A percentile compares a stretch with the other conserved stretches of the same genome.
These are phyloP conservation scores for Venturia carpophila DNA, from an alignment of 2,329 filamentous ascomycete species.

Conservation along the genomic window DNA sequence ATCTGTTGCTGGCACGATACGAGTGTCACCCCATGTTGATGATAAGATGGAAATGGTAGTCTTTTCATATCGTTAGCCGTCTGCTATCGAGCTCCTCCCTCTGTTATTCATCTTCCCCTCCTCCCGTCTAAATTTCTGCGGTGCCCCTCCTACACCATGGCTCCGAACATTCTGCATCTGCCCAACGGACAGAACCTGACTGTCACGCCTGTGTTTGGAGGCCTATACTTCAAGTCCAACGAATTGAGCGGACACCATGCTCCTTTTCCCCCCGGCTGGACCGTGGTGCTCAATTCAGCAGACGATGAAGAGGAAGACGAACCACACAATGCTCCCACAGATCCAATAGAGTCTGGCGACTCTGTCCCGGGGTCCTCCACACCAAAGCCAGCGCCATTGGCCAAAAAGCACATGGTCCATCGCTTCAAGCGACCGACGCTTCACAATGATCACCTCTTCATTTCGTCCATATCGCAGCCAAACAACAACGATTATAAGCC, in stretches of 20 bases:
- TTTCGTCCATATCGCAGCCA: conserved; percentile 84
- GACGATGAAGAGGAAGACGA: conserved; percentile 33
- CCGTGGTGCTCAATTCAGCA: conserved; percentile 72
- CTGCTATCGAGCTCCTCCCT: background rate
- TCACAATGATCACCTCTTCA: conserved; percentile 73
- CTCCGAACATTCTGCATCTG: conserved; percentile 42
- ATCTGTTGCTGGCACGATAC: background rate
- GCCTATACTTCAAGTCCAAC: conserved; percentile 79
- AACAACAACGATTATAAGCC: conserved; percentile 73
- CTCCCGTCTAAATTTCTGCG: background rate
- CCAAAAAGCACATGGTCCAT: conserved; percentile 34
- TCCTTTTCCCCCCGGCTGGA: conserved; percentile 81
- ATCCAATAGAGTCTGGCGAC: background rate
- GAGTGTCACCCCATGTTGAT: background rate
- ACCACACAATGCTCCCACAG: background rate
- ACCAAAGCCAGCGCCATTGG: conserved; percentile 2
- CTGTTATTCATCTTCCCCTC: background rate
- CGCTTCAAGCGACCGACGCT: conserved; percentile 70
- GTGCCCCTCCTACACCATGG: conserved; percentile 14
- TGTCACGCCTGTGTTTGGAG: conserved; percentile 82
- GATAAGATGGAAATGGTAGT: background rate
- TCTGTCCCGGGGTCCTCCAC: background rate
- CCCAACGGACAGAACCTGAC: conserved; percentile 82
- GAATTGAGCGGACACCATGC: conserved; percentile 58
- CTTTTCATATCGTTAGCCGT: background rate